These are phyloP conservation scores for Colletotrichum falcatum DNA, from an alignment of 2,329 filamentous ascomycete species.

Conservation along the genomic window DNA sequence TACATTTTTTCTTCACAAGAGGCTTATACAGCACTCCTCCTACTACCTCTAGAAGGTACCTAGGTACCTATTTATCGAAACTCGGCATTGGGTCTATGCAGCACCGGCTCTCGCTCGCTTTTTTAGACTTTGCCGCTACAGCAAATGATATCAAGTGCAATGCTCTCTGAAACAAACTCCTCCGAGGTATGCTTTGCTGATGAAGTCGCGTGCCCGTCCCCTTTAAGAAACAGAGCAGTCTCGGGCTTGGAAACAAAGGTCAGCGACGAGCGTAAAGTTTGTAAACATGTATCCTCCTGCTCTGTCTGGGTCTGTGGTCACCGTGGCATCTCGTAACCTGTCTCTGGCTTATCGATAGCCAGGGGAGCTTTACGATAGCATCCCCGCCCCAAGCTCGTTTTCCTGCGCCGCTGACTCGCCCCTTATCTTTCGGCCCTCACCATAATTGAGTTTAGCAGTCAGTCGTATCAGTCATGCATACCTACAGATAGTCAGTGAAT, in stretches of 20 bases:
- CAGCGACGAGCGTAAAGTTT: neutral
- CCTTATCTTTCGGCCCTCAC: neutral
- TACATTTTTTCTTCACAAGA: too few relatives aligned
- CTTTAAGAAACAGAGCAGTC: neutral
- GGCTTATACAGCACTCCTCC: too few relatives aligned
- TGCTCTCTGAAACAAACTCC: neutral
- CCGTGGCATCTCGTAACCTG: neutral
- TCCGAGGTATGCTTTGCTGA: neutral
- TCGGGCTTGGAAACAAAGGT: neutral
- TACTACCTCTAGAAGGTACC: neutral
- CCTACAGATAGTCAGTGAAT: neutral
- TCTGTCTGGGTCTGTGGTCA: neutral
- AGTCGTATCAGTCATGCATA: neutral
- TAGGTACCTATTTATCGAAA: too few relatives aligned
- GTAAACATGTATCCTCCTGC: neutral
- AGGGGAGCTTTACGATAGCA: too few relatives aligned
- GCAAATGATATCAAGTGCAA: neutral
- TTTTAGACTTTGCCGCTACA: constrained; percentile 15
- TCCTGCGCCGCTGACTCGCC: neutral
- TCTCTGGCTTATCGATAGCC: neutral
- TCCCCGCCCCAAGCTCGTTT: neutral
- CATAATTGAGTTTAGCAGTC: neutral
- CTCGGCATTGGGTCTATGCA: too few relatives aligned
- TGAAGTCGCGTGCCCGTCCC: too few relatives aligned
- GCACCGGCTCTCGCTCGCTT: neutral